Evolutionary conservation across 2,329 filamentous ascomycete genomes (phyloP), one percentile per base, ranked within the genome.

Genomic region (Neonectria ditissima): DNA sequence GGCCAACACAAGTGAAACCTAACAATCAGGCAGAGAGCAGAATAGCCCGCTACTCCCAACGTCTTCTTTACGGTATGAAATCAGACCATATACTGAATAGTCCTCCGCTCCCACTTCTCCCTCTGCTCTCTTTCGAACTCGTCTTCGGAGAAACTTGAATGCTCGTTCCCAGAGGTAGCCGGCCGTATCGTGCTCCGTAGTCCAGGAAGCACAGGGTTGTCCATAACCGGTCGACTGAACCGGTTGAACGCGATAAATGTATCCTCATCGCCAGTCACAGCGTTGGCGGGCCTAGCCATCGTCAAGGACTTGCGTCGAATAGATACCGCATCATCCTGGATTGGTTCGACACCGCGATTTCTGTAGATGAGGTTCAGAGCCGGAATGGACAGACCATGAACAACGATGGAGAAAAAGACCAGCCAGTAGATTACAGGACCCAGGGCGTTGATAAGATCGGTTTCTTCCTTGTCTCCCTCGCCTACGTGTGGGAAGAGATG

Each of bases 301-400:
- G 24, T 22, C 1, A 50, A 4, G 10, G 45, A 50, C 16, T 24
- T 22, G n/a, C 45, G 45, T n/a, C 45, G 45, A 28, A 50, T 50
- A 5, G 45, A 50, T 14, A 30, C 30, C 8, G 47, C 47, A 50
- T 48, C 44, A n/a, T 48, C 44, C 26, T 48, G 44, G 22, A 48
- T 48, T 20, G 44, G 44, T n/a, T 48, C 22, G 44, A 30, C 16
- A 4, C 44, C 44, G 2, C 39, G 16, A 18, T n/a, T n/a, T n/a
- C n/a, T n/a, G 16, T 43, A 18, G 18, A 43, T 20, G 3, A 43
- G 16, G 39, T 43, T 43, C 18, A 43, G 39, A 18, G 18, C 6
- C 39, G 39, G 39, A 18, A 43, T 43, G 39, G 39, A 43, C 2
- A 43, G 39, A 18, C 39, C 39, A 18, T 43, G 39, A 18, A 43